Percentiles rank a stretch among this genome's conserved stretches.
Conservation (phyloP, 345 rosid genomes). For the Eucalyptus tenuipes region DNA sequence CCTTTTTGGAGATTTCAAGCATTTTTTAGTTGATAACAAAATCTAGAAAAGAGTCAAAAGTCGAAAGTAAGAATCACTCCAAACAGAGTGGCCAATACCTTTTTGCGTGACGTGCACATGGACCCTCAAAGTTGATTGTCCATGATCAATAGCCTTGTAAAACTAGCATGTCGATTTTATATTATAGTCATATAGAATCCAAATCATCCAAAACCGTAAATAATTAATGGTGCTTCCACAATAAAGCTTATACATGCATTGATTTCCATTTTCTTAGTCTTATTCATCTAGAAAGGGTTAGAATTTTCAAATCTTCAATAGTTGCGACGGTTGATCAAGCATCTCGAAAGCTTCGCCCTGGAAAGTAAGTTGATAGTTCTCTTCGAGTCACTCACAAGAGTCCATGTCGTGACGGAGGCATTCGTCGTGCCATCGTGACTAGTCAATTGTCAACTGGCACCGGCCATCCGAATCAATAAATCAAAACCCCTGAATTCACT, state of each 20-base stretch:
- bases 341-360: fast-evolving
- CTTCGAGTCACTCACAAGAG: background rate
- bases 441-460: background rate
- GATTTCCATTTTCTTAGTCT: background rate
- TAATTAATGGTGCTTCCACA: background rate
- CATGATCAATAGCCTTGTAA: background rate
- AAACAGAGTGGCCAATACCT: background rate
- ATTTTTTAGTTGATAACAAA: background rate
- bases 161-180: background rate
- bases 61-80: background rate
- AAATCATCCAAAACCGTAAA: background rate
- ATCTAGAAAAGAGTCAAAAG: background rate
- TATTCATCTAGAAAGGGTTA: background rate
- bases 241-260: background rate
- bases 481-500: background rate
- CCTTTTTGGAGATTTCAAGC: background rate
- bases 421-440: background rate
- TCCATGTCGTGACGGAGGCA: no score
- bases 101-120: background rate
- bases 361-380: background rate
- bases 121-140: background rate
- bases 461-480: background rate
- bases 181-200: background rate
- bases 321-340: fast-evolving
- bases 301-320: background rate